Evolutionary conservation across 495 filamentous ascomycete genomes (phyloP), one percentile per base, ranked within the genome.

Genomic region (Penicillium subrubescens): DNA sequence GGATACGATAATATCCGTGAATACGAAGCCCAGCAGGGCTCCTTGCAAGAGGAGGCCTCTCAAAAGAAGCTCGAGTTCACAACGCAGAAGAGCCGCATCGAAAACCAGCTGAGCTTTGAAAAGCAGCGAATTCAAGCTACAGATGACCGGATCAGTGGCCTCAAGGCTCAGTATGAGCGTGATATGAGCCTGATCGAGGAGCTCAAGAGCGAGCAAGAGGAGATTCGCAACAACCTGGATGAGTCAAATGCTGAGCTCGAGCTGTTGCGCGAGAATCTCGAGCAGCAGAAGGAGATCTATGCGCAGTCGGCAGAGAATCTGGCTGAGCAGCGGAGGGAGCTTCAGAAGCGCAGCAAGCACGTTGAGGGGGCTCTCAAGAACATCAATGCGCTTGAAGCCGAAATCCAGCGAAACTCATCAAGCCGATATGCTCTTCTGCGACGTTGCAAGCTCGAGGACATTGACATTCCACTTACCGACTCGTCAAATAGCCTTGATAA

Each of bases 1-100:
- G 91, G 92, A 0, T 98, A 95, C 74, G 84, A 88, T 21, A 89
- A 93, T 68, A 97, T 99, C 66, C 91, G 94, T 23, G 89, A 90
- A 39, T 99, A 98, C 70, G 92, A 97, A 75, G 89, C 88, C 8
- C 93, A 96, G 62, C 95, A 98, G 73, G 95, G 95, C 37, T 92
- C 88, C 15, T 73, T 94, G 54, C 93, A 98, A 69, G 90, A 96
- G 75, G 93, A 98, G 69, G 89, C 88, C 43, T 87, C 89, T 3
- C 88, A 93, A 75, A 95, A 93, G 78, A 92, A 90, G 60, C 86
- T 92, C 25, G 89, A 92, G 62, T 98, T 96, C 68, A 89, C 86
- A 29, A 87, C 88, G 15, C 95, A 98, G 73, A 94, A 89, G 76
- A 89, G 88, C 63, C 86, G 85, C 53, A 84, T 99, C 39, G 84